Evolutionary conservation across 345 rosid species (phyloP).

Genomic region (Sonneratia alba): DNA sequence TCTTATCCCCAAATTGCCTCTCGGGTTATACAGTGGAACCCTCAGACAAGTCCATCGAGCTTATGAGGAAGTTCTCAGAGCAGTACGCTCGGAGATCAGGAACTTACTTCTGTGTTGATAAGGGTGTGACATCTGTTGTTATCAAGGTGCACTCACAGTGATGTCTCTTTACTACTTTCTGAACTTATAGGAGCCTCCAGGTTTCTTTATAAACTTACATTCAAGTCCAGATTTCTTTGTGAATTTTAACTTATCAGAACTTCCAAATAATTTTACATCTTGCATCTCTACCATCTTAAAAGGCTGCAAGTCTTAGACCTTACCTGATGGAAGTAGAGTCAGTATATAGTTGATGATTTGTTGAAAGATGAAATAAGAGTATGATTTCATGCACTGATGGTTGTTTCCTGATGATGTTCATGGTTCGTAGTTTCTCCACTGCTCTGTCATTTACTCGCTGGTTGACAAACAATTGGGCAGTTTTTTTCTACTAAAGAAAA

Average conservation of each 20-base stretch:
- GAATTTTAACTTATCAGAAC: neutral
- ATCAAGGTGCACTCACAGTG: slow-evolving; percentile 46
- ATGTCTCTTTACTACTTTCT: neutral
- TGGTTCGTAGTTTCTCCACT: neutral
- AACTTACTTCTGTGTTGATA: slow-evolving; percentile 84
- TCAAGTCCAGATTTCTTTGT: neutral
- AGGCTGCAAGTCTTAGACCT: neutral
- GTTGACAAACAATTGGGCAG: neutral
- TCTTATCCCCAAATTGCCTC: neutral
- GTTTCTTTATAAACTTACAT: neutral
- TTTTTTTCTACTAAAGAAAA: neutral
- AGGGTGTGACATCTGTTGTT: slow-evolving; percentile 92
- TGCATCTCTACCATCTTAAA: neutral
- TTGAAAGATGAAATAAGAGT: neutral
- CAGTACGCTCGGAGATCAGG: slow-evolving; percentile 93
- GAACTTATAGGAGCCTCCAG: neutral
- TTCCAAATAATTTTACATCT: neutral
- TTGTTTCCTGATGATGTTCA: neutral
- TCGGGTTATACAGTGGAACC: slow-evolving; percentile 51
- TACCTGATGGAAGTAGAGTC: neutral
- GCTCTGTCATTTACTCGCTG: neutral
- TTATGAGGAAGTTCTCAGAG: slow-evolving; percentile 97
- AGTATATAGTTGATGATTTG: neutral
- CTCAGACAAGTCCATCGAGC: slow-evolving; percentile 74
- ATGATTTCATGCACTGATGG: neutral